Percentiles rank a stretch among this genome's conserved stretches.
Evolutionary conservation across 106 monocot species (phyloP).

Genomic region (Platanthera guangdongensis): DNA sequence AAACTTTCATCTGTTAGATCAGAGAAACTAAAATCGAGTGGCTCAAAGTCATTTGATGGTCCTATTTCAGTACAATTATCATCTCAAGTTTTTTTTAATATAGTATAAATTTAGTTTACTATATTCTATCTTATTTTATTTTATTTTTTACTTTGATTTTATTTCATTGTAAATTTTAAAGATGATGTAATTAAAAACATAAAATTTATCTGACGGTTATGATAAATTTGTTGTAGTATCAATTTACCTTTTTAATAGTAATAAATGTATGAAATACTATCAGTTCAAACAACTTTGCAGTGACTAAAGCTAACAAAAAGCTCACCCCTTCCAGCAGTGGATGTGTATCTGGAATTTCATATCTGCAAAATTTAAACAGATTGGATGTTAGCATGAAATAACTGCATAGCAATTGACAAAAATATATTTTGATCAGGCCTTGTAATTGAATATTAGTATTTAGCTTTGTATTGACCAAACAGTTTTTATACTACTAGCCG

Average conservation of each 20-base stretch:
- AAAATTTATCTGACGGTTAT: neutral
- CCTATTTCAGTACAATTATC: no score
- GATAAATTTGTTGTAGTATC: no score
- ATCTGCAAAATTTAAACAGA: conserved; percentile 19
- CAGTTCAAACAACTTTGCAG: neutral
- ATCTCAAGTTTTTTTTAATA: no score
- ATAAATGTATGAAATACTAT: neutral
- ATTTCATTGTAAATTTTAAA: neutral
- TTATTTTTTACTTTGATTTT: no score
- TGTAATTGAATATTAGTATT: neutral
- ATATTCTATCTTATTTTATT: neutral
- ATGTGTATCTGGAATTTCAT: conserved; percentile 51
- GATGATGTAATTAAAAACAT: neutral
- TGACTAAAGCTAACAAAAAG: neutral
- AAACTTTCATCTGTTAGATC: no score
- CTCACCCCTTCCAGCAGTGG: conserved; percentile 47
- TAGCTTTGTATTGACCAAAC: neutral
- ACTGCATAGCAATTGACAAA: neutral
- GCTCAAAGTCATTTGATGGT: no score
- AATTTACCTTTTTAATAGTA: no score
- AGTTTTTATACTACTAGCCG: neutral
- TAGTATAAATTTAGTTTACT: no score
- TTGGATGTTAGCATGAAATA: neutral
- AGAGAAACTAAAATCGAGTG: no score
- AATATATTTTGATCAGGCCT: neutral